Evolutionary conservation across 768 basidiomycete species (phyloP), one percentile per base, ranked within the genome.

Genomic region (Cubamyces lactineus): DNA sequence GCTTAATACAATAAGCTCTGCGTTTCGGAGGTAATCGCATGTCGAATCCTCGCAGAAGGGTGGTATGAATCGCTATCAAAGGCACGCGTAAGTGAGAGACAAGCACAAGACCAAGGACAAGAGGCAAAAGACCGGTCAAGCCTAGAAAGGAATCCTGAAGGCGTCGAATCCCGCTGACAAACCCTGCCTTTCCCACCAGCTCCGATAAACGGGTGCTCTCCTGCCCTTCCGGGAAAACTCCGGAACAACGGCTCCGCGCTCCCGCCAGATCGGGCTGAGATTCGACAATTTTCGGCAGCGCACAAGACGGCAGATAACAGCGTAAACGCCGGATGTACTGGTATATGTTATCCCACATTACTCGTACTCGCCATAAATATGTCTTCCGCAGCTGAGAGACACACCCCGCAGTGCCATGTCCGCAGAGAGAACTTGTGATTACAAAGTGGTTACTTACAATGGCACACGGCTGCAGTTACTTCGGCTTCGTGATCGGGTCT

Each of bases 1-100:
- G 49, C 41, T 50, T 62, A 47, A 57, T 57, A 52, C 54, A 57
- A 57, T 40, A 57, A 49, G 48, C 61, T 55, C 53, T 62, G 61
- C 24, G 48, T 50, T 60, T 51, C 61, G 61, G 61, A 40, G 34
- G 61, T 46, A 46, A 55, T 62, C 51, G 12, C 40, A 40, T 13
- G 41, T 21, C 41, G 30, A 21, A 24, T 19, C 8, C 38, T 28
- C 15, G 26, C 49, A 57, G 55, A 62, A 47, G 16, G 19, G 6
- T 30, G 48, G 54, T n/a, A 50, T 15, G 16, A 24, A 19, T n/a
- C 13, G 54, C 48, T 43, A 41, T 52, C 59, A 46, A 46, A 47
- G 45, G 59, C 30, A 42, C 50, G 61, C 50, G 49, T 34, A 21
- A 21, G 47, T 11, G 54, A 13, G 51, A 48, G 21, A 48, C 19